A percentile compares a stretch with the other conserved stretches of the same genome.
Evolutionary conservation across 768 basidiomycete species (phyloP).

Genomic region (Pilatotrama ljubarskyi): DNA sequence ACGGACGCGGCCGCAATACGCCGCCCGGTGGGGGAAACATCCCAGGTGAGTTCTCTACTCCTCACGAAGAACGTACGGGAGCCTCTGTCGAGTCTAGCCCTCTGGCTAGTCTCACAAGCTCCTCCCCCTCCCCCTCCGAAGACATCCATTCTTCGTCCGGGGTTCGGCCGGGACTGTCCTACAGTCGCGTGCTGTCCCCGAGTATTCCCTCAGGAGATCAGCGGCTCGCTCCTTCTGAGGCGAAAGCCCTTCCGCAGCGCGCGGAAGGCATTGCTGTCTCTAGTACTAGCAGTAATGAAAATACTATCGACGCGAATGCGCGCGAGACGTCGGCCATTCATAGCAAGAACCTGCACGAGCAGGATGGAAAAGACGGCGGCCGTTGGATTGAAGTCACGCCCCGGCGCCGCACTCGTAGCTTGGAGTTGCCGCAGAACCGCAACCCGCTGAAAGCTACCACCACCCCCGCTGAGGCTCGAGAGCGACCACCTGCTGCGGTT

Average conservation of each 20-base stretch:
- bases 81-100: background rate
- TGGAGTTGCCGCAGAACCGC: background rate
- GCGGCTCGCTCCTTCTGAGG: background rate
- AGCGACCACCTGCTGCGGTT: background rate
- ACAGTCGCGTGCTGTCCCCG: constrained; percentile 4
- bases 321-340: background rate
- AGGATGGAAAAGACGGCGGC: background rate
- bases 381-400: background rate
- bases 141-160: background rate
- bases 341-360: background rate
- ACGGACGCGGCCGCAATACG: too few relatives aligned
- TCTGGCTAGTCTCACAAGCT: too few relatives aligned
- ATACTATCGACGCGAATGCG: background rate
- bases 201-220: background rate
- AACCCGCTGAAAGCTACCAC: background rate
- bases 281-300: background rate
- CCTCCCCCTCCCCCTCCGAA: background rate
- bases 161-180: constrained; percentile 1
- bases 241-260: background rate
- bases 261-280: background rate
- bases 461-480: background rate
- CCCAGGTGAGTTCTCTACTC: background rate
- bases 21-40: background rate
- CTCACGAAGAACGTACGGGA: background rate
- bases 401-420: background rate